Conservation (phyloP, 2,329 filamentous ascomycete genomes). For the Nemania diffusa region DNA sequence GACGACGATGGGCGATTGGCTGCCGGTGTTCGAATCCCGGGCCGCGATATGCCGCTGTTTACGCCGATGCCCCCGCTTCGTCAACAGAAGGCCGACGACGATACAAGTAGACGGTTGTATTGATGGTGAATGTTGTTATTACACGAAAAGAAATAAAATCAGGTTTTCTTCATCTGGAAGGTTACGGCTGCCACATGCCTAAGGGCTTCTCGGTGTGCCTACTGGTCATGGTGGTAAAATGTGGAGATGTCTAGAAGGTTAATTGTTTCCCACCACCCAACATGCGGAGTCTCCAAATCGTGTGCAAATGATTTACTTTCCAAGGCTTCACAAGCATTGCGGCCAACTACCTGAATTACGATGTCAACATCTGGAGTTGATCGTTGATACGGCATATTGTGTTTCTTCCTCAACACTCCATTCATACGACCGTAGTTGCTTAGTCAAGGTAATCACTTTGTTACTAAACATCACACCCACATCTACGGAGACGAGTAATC, state of each 20-base stretch:
- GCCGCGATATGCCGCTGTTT: constrained; percentile 34
- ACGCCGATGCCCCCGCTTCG: constrained; percentile 36
- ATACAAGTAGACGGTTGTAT: constrained; percentile 43
- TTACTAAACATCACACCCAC: neutral
- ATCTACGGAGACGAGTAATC: neutral
- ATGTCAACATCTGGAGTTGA: neutral
- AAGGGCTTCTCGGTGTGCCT: constrained; percentile 32
- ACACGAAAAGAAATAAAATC: constrained; percentile 53
- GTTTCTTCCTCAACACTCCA: neutral
- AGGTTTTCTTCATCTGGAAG: constrained; percentile 51
- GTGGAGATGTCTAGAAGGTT: constrained; percentile 49
- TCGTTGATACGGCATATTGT: neutral
- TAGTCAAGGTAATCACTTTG: neutral
- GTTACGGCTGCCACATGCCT: constrained; percentile 41
- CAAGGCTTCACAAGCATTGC: constrained; percentile 20
- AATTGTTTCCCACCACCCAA: constrained; percentile 47
- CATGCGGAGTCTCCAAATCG: constrained; percentile 44
- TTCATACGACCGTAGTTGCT: neutral
- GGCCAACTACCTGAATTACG: neutral
- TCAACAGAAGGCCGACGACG: constrained; percentile 38
- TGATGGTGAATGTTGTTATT: constrained; percentile 49
- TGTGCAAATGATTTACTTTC: constrained; percentile 40
- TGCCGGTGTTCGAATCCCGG: constrained; percentile 21
- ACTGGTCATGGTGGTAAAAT: constrained; percentile 42
- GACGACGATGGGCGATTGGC: constrained; percentile 43